Base-by-base conservation (phyloP, 1,284 basidiomycete species). In the Cystobasidium slooffiae region DNA sequence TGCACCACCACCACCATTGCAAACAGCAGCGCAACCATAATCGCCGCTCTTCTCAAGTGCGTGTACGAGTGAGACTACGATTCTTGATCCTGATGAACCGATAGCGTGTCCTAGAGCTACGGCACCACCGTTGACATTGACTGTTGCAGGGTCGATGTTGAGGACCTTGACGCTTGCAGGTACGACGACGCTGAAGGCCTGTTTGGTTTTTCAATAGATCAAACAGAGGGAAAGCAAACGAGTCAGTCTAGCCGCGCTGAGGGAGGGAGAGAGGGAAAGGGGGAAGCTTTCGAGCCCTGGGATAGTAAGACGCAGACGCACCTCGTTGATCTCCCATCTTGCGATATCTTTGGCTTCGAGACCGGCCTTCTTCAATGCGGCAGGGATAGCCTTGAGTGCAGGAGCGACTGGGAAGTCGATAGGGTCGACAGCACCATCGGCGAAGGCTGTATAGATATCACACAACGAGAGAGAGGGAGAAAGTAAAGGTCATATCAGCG, bases 371-470 rank as follows among this genome's bases (percentile, higher is more conserved):
- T 94, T 85, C 74, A 99, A 86, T 9, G 97, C 97, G 76, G 88
- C 85, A 52, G 97, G 97, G 59, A 99, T 86, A 49, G 95, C 96
- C 72, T 83, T 81, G 31, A 72, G 46, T 31, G 96, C 92, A 39
- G 97, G 97, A 41, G 97, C 97, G 78, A 89, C 88, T 61, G 96
- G 94, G 89, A 99, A 99, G 84, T 99, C 94, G 79, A 98, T 91
- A 49, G 97, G 97, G 43, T 93, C 93, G 79, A 94, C 90, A 80
- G 97, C 97, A 77, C 92, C 94, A 84, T 99, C 97, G 76, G 97
- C 94, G 84, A 92, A 98, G 6, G 94, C 94, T 97, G 81, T 51
- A 72, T 78, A 53, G 72, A 76, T 75, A 76, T 77, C 76, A 41
- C 75, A 68, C 22, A 78, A 76, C 20, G 79, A 79, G 18, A 78